Evolutionary conservation across 1,284 basidiomycete genomes (phyloP).

Genomic region (Boletellus deceptivus): DNA sequence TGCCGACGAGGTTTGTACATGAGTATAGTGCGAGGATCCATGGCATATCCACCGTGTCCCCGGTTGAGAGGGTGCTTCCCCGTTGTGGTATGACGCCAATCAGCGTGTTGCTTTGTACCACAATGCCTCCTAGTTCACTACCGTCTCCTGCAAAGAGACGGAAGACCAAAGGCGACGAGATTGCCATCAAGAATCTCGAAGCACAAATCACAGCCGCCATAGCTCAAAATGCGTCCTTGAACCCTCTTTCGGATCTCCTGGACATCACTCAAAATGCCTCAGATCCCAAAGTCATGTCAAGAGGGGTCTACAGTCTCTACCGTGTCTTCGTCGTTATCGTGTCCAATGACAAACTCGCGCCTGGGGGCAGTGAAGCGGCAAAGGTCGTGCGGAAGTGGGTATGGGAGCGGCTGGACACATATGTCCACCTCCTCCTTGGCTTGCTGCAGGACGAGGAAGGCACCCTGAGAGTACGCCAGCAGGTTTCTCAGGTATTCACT

Average conservation of each 20-base stretch:
- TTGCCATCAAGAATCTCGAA: slow-evolving; percentile 49
- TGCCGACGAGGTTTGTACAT: no score
- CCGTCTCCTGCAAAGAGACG: slow-evolving; percentile 57
- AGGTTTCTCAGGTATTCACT: not conserved
- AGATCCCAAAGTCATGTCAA: slow-evolving; percentile 61
- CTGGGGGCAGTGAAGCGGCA: slow-evolving; percentile 49
- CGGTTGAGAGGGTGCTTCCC: slow-evolving; percentile 6
- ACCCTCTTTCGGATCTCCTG: slow-evolving; percentile 77
- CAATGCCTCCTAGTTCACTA: slow-evolving; percentile 45
- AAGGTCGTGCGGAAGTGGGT: slow-evolving; percentile 76
- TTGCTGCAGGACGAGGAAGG: slow-evolving; percentile 75
- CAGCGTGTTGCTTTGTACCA: not conserved
- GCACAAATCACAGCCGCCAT: slow-evolving; percentile 49
- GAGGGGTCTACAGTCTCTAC: slow-evolving; percentile 81
- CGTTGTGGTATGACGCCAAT: slow-evolving; percentile 4
- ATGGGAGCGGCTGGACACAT: slow-evolving; percentile 66
- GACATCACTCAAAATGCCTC: slow-evolving; percentile 46
- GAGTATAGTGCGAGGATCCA: no score
- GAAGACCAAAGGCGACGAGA: slow-evolving; percentile 39
- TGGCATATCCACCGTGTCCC: no score
- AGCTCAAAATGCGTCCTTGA: slow-evolving; percentile 62
- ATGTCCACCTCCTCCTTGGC: slow-evolving; percentile 64
- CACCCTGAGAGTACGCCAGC: slow-evolving; percentile 48
- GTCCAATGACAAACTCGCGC: slow-evolving; percentile 53
- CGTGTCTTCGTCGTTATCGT: slow-evolving; percentile 74